phyloP scores from a whole-genome alignment of 2,329 filamentous ascomycete genomes.

The Corinectria fuckeliana region DNA sequence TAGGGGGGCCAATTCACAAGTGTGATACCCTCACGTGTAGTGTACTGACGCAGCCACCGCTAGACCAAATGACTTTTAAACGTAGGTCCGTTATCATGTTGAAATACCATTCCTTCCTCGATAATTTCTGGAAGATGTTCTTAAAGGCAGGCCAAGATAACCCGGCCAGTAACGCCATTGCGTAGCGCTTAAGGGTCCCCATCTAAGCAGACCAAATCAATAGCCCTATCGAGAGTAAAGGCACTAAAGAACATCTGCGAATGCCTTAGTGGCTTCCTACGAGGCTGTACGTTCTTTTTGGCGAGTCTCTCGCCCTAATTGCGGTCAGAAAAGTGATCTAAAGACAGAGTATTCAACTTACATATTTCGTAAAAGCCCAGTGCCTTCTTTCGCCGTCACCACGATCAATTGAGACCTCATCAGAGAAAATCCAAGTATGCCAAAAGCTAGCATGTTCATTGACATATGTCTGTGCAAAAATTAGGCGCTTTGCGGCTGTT shows the following conservation, averaged over 20 bases:
- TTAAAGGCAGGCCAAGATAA: neutral
- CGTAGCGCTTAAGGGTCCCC: neutral
- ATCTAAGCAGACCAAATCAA: neutral
- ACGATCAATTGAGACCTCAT: neutral
- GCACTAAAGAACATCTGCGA: neutral
- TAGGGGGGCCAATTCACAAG: slow-evolving; percentile 12
- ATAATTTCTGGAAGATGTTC: neutral
- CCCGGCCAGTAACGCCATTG: neutral
- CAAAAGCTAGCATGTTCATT: too few species aligned
- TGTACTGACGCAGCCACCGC: neutral
- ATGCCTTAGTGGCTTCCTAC: neutral
- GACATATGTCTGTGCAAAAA: neutral
- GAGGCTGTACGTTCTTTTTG: neutral
- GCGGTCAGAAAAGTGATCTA: neutral
- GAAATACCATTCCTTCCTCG: neutral
- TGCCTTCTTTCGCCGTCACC: neutral
- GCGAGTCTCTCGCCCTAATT: neutral
- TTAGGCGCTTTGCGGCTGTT: neutral
- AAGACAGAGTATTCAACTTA: neutral
- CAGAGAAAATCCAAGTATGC: neutral
- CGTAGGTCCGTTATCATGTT: neutral
- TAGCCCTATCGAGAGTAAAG: neutral
- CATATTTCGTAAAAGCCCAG: neutral
- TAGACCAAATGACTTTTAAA: too few species aligned
- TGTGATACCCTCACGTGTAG: neutral